Conservation (phyloP, 1,139 yeast genomes). For the Pichia terricola region DNA sequence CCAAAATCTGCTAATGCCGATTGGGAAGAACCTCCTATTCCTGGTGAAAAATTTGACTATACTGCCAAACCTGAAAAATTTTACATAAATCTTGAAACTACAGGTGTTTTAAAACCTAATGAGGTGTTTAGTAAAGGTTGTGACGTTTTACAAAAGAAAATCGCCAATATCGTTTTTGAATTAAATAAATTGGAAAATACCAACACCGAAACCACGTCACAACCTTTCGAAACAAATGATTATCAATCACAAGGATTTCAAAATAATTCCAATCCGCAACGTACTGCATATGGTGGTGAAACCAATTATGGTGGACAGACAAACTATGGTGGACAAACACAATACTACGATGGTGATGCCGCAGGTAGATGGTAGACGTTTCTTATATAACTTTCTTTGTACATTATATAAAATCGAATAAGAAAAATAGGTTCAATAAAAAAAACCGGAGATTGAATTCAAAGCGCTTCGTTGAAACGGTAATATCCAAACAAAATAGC, state of each 20-base stretch:
- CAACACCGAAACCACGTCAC: neutral
- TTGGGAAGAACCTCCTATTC: constrained; percentile 93
- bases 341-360: constrained; percentile 20
- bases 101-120: constrained; percentile 81
- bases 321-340: constrained; percentile 4
- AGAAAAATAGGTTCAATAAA: no score
- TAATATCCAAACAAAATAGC: no score
- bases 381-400: neutral
- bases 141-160: constrained; percentile 75
- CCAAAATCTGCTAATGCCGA: constrained; percentile 81
- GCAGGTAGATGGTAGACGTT: constrained; percentile 26
- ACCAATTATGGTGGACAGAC: constrained; percentile 11
- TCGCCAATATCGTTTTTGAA: constrained; percentile 83
- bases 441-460: no score
- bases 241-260: neutral
- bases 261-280: constrained; percentile 3
- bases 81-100: constrained; percentile 85
- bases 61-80: constrained; percentile 71
- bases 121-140: constrained; percentile 82
- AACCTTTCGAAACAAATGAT: neutral
- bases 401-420: no score
- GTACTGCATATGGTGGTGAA: constrained; percentile 13
- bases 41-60: constrained; percentile 81
- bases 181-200: constrained; percentile 42
- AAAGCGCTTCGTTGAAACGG: no score